Evolutionary conservation across 768 basidiomycete species (phyloP).

Genomic region (Plicaturopsis crispa): DNA sequence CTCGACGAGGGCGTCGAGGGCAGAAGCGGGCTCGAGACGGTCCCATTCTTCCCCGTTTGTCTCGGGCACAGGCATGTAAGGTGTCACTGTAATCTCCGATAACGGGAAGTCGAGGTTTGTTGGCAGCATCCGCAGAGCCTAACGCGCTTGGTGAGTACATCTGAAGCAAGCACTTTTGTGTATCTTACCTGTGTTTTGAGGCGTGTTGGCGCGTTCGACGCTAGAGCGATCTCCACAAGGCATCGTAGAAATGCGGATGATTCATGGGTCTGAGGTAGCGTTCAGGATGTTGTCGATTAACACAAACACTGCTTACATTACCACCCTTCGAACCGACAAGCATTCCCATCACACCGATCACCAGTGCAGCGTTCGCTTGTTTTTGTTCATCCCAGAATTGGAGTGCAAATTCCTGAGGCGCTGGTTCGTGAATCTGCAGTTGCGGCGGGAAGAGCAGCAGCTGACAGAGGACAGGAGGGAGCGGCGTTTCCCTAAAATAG

Average conservation of each 20-base stretch:
- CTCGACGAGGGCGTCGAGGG: slow-evolving; percentile 77
- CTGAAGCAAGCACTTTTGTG: slow-evolving; percentile 1
- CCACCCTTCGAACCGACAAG: slow-evolving; percentile 68
- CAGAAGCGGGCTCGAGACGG: slow-evolving; percentile 71
- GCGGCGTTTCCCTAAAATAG: slow-evolving; percentile 87
- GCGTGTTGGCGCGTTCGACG: slow-evolving; percentile 86
- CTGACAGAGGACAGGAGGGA: slow-evolving; percentile 60
- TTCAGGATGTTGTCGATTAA: slow-evolving; percentile 2
- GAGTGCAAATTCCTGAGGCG: slow-evolving; percentile 86
- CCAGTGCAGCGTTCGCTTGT: slow-evolving; percentile 66
- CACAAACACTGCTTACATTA: slow-evolving; percentile 34
- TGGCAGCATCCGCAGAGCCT: slow-evolving; percentile 57
- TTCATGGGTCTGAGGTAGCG: slow-evolving; percentile 44
- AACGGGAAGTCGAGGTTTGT: slow-evolving; percentile 50
- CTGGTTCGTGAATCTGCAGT: slow-evolving; percentile 44
- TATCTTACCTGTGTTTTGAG: slow-evolving; percentile 76
- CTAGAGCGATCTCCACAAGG: slow-evolving; percentile 80
- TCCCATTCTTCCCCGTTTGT: slow-evolving; percentile 93
- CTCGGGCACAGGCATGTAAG: slow-evolving; percentile 72
- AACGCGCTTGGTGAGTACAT: slow-evolving; percentile 23
- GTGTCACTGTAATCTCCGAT: slow-evolving; percentile 57
- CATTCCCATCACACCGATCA: slow-evolving; percentile 81
- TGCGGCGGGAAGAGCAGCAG: slow-evolving; percentile 65
- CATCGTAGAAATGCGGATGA: slow-evolving; percentile 58
- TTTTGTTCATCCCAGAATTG: slow-evolving; percentile 98